Evolutionary conservation across 208 protist species (phyloP), one percentile per base, ranked within the genome.

Genomic region (Trypanosomatidae sp.): DNA sequence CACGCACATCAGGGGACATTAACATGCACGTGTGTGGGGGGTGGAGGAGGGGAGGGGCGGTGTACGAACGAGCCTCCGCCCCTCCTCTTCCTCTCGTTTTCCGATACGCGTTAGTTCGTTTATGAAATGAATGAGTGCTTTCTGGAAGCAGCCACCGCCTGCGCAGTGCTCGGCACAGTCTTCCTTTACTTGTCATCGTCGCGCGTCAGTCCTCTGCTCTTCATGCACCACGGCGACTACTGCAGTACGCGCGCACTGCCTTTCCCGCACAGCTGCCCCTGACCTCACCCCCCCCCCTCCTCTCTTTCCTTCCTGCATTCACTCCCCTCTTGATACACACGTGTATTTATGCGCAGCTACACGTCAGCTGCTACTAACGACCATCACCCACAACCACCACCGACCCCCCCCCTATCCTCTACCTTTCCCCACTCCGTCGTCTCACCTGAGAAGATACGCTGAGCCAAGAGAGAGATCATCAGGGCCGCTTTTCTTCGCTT

Each of bases 61-160:
- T 39, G 36, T 6, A 41, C 13, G 33, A 62, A n/a, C 33, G 9
- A 22, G 33, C 58, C 36, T 22, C 30, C 6, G 3, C 39, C 28
- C 30, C 17, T 12, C 30, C 12, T 12, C 56, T 41, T 79, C 55
- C 0, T 66, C 5, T 52, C 59, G 28, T 79, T 19, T 46, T 33
- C 43, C 6, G 22, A 19, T 28, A 19, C n/a, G 30, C n/a, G 10
- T 50, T 33, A 15, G 49, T 28, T 17, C 3, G 25, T 39, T 12
- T 68, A 5, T 7, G 58, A 41, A 58, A 74, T 36, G 56, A 22
- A 53, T 58, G 52, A 59, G 39, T 55, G 70, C 15, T 53, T 50
- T 66, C 56, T 52, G 33, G 33, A 5, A 43, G 58, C 15, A 39
- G 12, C 15, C n/a, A 39, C 30, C 56, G 56, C 17, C 30, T 12